Conservation (phyloP, 768 basidiomycete species). For the Suillus cothurnatus region DNA sequence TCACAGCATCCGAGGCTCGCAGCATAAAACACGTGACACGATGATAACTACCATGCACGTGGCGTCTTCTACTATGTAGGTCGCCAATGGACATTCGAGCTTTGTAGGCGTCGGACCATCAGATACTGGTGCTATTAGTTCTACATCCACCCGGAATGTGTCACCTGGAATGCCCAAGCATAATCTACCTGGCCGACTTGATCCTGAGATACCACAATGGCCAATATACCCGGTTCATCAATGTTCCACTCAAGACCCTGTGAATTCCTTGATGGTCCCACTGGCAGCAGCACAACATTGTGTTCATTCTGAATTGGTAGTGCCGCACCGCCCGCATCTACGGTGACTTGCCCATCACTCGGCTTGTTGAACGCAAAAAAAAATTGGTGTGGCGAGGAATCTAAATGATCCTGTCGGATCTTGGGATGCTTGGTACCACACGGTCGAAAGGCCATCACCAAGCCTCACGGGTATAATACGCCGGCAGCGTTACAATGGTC, state of each 20-base stretch:
- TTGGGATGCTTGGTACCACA: slow-evolving; percentile 51
- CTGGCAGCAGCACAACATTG: slow-evolving; percentile 43
- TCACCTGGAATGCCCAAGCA: slow-evolving; percentile 46
- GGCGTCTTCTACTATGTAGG: too few species aligned
- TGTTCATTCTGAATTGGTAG: slow-evolving; percentile 49
- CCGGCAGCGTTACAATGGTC: too few species aligned
- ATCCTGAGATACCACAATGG: slow-evolving; percentile 30
- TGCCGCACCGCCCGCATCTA: slow-evolving; percentile 37
- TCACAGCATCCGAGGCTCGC: background rate
- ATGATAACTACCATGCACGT: background rate
- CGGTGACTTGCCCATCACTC: slow-evolving; percentile 30
- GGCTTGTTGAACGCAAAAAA: slow-evolving; percentile 49
- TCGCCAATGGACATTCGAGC: too few species aligned
- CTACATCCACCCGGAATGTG: slow-evolving; percentile 23
- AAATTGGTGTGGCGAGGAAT: slow-evolving; percentile 54
- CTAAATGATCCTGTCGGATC: slow-evolving; percentile 38
- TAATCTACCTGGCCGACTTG: slow-evolving; percentile 28
- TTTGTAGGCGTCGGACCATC: too few species aligned
- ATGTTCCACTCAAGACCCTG: slow-evolving; percentile 35
- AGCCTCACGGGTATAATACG: too few species aligned
- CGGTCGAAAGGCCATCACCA: too few species aligned
- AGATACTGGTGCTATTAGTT: too few species aligned
- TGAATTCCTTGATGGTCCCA: slow-evolving; percentile 23
- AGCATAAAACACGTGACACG: background rate
- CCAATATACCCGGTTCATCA: slow-evolving; percentile 31